Conservation (phyloP, 1,284 basidiomycete species). For the Pseudozyma pruni region DNA sequence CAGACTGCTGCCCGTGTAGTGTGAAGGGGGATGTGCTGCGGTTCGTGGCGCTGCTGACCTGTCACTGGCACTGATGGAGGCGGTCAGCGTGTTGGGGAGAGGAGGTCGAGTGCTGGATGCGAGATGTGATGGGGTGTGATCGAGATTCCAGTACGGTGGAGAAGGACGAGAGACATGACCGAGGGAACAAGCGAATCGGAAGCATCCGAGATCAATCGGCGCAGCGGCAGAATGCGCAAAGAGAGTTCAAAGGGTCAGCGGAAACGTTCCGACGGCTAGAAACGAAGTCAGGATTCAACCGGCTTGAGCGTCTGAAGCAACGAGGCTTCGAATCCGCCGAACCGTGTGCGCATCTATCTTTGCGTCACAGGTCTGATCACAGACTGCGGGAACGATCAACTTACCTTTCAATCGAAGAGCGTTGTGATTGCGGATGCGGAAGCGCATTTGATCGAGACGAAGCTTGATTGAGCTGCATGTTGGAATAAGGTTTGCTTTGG, state of each 20-base stretch:
- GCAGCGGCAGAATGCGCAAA: too few relatives aligned
- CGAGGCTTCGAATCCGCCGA: background rate
- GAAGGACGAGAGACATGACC: background rate
- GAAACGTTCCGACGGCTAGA: too few relatives aligned
- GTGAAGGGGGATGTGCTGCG: conserved; percentile 1
- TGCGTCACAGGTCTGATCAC: background rate
- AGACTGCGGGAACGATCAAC: background rate
- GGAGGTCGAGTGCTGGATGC: background rate
- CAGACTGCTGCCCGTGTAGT: conserved; percentile 30
- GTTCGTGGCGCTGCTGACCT: background rate
- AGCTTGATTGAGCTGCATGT: conserved; percentile 12
- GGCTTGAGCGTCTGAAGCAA: too few relatives aligned
- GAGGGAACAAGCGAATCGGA: background rate
- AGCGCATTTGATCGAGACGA: background rate
- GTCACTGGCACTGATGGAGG: background rate
- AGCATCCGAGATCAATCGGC: too few relatives aligned
- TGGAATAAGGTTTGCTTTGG: conserved; percentile 17
- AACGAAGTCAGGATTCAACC: too few relatives aligned
- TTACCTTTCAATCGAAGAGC: conserved; percentile 19
- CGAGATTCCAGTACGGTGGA: background rate
- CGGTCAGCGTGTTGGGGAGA: background rate
- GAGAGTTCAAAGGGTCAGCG: too few relatives aligned
- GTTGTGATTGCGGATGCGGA: conserved; percentile 2
- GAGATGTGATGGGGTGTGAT: conserved; percentile 12
- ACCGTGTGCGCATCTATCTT: background rate